phyloP scores from a whole-genome alignment of 2,329 filamentous ascomycete genomes.

The Herpotrichia juniperi region DNA sequence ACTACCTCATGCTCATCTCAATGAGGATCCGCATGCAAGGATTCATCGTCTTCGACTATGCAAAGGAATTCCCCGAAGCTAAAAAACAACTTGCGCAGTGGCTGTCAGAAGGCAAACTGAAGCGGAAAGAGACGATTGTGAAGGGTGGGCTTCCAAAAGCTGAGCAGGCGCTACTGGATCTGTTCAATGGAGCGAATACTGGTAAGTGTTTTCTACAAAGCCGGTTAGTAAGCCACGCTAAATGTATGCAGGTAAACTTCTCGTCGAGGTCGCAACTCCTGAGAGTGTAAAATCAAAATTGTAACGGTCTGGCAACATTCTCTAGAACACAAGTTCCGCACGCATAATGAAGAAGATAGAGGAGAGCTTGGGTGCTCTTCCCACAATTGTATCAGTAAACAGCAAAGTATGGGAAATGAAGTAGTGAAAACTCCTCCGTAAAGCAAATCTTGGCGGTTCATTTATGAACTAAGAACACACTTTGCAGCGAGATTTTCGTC shows the following conservation, averaged over 20 bases:
- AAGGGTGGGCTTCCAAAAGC: conserved; percentile 70
- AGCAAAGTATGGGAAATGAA: no score
- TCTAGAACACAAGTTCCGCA: background rate
- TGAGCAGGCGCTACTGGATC: conserved; percentile 65
- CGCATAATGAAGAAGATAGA: background rate
- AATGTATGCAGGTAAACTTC: conserved; percentile 60
- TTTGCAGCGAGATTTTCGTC: background rate
- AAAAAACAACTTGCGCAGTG: conserved; percentile 68
- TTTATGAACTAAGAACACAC: background rate
- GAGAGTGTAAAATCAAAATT: conserved; percentile 47
- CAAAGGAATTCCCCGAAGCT: conserved; percentile 62
- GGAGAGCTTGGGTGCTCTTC: background rate
- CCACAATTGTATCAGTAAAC: no score
- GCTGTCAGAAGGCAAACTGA: conserved; percentile 73
- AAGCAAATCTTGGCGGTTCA: background rate
- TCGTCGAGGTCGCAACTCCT: conserved; percentile 46
- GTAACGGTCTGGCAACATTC: conserved; percentile 18
- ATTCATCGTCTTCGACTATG: conserved; percentile 76
- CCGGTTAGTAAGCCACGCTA: background rate
- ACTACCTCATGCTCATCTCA: conserved; percentile 51
- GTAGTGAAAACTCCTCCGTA: no score
- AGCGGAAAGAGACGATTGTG: conserved; percentile 73
- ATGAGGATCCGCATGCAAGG: conserved; percentile 55
- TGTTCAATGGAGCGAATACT: conserved; percentile 74
- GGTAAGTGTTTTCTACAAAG: conserved; percentile 56